phyloP scores from a whole-genome alignment of 108 stramenopile genomes.

The Heterococcus sp. region DNA sequence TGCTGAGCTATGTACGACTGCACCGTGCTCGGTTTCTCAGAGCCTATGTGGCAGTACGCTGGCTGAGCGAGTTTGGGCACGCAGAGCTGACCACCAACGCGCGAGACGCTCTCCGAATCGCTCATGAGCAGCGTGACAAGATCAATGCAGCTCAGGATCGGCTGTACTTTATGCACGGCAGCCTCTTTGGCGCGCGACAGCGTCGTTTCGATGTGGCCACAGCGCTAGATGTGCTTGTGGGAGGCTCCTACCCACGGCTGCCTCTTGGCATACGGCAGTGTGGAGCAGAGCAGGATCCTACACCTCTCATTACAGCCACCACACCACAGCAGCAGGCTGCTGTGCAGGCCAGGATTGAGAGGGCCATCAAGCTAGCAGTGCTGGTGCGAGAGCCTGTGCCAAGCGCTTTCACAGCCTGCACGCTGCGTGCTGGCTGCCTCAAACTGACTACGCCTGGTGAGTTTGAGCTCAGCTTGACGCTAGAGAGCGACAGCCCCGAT shows the following conservation, averaged over 20 bases:
- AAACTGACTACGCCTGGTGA: constrained; percentile 11
- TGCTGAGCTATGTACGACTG: constrained; percentile 30
- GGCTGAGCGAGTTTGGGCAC: constrained; percentile 16
- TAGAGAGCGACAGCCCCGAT: constrained; percentile 14
- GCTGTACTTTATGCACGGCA: constrained; percentile 44
- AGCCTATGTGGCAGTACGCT: constrained; percentile 25
- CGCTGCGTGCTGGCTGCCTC: constrained; percentile 14
- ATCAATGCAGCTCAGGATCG: constrained; percentile 40
- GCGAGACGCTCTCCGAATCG: constrained; percentile 13
- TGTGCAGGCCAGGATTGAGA: constrained; percentile 6
- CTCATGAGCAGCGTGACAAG: constrained; percentile 27
- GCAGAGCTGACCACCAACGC: constrained; percentile 16
- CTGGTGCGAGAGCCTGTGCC: constrained; percentile 25
- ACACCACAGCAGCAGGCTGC: constrained; percentile 4
- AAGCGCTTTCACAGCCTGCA: constrained; percentile 5
- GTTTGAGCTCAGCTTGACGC: constrained; percentile 41
- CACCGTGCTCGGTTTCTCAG: constrained; percentile 33
- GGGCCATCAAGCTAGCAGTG: constrained; percentile 21
- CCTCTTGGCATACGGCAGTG: constrained; percentile 31
- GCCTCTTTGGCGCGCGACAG: constrained; percentile 39
- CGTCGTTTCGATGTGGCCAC: constrained; percentile 25
- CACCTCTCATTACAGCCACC: neutral
- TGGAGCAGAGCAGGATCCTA: constrained; percentile 20
- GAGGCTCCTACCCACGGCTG: constrained; percentile 17
- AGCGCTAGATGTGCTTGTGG: constrained; percentile 28